These are phyloP conservation scores for Crepidotus variabilis DNA, from an alignment of 768 basidiomycete genomes.

Conservation along the genomic window DNA sequence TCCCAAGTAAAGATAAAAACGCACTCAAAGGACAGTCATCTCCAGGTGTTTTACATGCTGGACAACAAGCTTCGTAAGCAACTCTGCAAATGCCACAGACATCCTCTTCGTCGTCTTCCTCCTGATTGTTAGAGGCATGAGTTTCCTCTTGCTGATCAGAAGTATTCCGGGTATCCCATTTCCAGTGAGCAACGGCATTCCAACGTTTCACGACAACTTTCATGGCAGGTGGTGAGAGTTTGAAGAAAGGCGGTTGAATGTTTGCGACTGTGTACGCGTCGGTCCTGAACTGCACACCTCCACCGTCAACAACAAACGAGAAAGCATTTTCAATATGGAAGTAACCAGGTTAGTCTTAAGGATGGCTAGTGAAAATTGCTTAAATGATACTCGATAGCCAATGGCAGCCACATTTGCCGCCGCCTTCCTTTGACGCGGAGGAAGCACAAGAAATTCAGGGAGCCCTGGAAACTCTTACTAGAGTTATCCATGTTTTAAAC, in stretches of 20 bases:
- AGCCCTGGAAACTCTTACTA: slow-evolving; percentile 20
- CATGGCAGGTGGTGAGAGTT: slow-evolving; percentile 37
- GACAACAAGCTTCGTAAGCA: slow-evolving; percentile 92
- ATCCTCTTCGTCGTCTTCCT: slow-evolving; percentile 50
- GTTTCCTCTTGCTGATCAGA: slow-evolving; percentile 1
- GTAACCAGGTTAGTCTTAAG: background rate
- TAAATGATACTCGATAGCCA: background rate
- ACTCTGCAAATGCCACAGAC: slow-evolving; percentile 88
- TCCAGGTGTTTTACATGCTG: slow-evolving; percentile 93
- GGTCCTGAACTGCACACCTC: background rate
- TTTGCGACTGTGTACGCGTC: slow-evolving; percentile 30
- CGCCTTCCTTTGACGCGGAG: slow-evolving; percentile 8
- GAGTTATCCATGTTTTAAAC: slow-evolving; percentile 25
- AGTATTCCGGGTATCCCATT: slow-evolving; percentile 62
- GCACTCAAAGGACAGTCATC: slow-evolving; percentile 49
- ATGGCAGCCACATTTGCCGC: slow-evolving; percentile 18
- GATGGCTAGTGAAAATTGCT: too few species aligned
- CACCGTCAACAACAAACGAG: background rate
- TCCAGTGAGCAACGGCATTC: slow-evolving; percentile 88
- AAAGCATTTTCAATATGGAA: background rate
- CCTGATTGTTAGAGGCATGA: slow-evolving; percentile 18
- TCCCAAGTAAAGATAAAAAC: background rate
- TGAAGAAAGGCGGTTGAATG: slow-evolving; percentile 6
- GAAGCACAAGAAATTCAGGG: slow-evolving; percentile 16
- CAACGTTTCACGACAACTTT: slow-evolving; percentile 81